Conservation (phyloP, 176 grass and related monocot species). For the Aegilops umbellulata region DNA sequence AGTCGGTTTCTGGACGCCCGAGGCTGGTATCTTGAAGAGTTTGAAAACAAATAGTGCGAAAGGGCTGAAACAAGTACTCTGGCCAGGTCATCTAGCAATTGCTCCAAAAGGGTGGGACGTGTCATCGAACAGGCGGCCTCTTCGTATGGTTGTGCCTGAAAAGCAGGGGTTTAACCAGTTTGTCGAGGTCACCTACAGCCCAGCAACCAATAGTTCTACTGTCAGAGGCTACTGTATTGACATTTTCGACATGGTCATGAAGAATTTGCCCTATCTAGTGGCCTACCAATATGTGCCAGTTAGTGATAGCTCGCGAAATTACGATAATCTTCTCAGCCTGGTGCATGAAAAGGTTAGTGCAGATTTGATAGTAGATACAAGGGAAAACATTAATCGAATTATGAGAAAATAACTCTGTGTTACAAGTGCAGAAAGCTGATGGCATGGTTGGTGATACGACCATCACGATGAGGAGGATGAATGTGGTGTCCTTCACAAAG, state of each 20-base stretch:
- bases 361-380: not conserved
- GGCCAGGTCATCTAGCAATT: slow-evolving; percentile 38
- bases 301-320: not conserved
- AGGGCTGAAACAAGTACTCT: slow-evolving; percentile 42
- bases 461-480: slow-evolving; percentile 55
- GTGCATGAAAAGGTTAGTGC: slow-evolving; percentile 12
- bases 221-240: slow-evolving; percentile 70
- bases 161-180: slow-evolving; percentile 67
- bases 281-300: slow-evolving; percentile 30
- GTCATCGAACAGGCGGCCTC: slow-evolving; percentile 33
- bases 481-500: slow-evolving; percentile 70
- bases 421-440: slow-evolving; percentile 40
- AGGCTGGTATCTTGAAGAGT: slow-evolving; percentile 23
- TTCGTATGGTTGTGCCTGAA: slow-evolving; percentile 55
- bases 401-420: not conserved
- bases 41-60: not conserved
- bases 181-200: slow-evolving; percentile 17
- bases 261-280: slow-evolving; percentile 48
- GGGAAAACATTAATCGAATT: not conserved
- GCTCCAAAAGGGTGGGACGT: slow-evolving; percentile 66
- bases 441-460: slow-evolving; percentile 67
- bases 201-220: not conserved
- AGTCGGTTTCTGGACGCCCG: slow-evolving; percentile 65
- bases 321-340: slow-evolving; percentile 33
- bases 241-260: slow-evolving; percentile 54